Percentiles rank a stretch among this genome's conserved stretches.
Evolutionary conservation across 2,329 filamentous ascomycete species (phyloP).

Genomic region (Penicillium sumatraense): DNA sequence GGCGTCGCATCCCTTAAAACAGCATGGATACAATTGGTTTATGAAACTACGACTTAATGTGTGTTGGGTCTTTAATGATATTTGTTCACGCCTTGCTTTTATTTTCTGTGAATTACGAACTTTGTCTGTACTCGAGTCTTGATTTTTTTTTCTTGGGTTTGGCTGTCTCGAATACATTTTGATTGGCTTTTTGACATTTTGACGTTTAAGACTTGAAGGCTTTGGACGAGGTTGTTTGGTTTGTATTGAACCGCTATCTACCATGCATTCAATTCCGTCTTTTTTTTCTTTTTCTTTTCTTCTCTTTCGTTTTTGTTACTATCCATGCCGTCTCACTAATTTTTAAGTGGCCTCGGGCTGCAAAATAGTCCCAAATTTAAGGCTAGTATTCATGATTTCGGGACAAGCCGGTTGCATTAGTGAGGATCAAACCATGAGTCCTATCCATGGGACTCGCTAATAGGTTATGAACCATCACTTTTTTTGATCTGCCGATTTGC

Average conservation of each 20-base stretch:
- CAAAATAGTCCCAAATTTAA: not conserved
- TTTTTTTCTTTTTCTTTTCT: too few relatives aligned
- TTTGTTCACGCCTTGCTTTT: not conserved
- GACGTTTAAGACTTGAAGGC: not conserved
- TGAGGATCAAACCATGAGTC: not conserved
- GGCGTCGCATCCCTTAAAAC: not conserved
- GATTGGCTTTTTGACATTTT: not conserved
- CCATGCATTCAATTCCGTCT: not conserved
- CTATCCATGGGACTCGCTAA: not conserved
- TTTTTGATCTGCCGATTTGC: not conserved
- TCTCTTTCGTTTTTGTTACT: not conserved
- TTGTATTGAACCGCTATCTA: not conserved
- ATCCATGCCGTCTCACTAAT: not conserved
- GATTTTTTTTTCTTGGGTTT: constrained; percentile 4
- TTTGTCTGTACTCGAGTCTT: not conserved
- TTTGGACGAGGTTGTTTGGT: not conserved
- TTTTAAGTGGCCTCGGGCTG: not conserved
- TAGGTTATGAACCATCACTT: not conserved
- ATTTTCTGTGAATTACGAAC: not conserved
- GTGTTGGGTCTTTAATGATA: not conserved
- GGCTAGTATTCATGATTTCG: not conserved
- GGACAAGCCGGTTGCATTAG: not conserved
- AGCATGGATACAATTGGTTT: constrained; percentile 2
- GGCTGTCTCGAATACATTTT: constrained; percentile 14
- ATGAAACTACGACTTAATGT: constrained; percentile 3